These are phyloP conservation scores for Fagopyrum tataricum DNA, from an alignment of 148 eudicot genomes.

Conservation along the genomic window DNA sequence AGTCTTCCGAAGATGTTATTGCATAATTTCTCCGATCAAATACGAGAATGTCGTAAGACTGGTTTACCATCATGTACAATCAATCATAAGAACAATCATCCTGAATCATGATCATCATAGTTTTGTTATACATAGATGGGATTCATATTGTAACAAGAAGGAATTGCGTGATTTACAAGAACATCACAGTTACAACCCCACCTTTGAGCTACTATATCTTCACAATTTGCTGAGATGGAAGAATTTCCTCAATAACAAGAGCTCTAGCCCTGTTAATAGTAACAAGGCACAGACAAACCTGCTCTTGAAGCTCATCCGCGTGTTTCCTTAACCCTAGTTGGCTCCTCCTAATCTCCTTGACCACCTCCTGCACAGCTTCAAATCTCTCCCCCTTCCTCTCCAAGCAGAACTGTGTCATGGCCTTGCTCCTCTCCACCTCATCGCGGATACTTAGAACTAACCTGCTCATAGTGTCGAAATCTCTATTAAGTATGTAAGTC, in stretches of 20 bases:
- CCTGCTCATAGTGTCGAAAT: constrained; percentile 43
- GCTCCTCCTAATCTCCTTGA: constrained; percentile 37
- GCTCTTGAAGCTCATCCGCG: constrained; percentile 52
- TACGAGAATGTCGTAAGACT: background rate
- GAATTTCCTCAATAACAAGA: constrained; percentile 34
- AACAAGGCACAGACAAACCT: constrained; percentile 48
- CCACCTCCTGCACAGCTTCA: constrained; percentile 20
- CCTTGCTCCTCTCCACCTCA: constrained; percentile 33
- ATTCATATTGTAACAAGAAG: background rate
- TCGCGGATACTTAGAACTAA: constrained; percentile 32
- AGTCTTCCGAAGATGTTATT: background rate
- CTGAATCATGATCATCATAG: background rate
- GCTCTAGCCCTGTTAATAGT: constrained; percentile 48
- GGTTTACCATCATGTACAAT: background rate
- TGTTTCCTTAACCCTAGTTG: constrained; percentile 33
- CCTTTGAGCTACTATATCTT: no score
- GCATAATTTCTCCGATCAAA: background rate
- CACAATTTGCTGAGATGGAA: background rate
- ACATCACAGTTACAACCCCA: no score
- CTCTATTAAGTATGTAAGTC: constrained; percentile 40
- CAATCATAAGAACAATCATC: background rate
- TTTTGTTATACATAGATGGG: background rate
- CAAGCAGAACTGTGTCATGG: constrained; percentile 28
- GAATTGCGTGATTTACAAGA: no score
- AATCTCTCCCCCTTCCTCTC: constrained; percentile 33